These are phyloP conservation scores for Melanomma pulvis-pyrius DNA, from an alignment of 495 filamentous ascomycete genomes.

Conservation along the genomic window DNA sequence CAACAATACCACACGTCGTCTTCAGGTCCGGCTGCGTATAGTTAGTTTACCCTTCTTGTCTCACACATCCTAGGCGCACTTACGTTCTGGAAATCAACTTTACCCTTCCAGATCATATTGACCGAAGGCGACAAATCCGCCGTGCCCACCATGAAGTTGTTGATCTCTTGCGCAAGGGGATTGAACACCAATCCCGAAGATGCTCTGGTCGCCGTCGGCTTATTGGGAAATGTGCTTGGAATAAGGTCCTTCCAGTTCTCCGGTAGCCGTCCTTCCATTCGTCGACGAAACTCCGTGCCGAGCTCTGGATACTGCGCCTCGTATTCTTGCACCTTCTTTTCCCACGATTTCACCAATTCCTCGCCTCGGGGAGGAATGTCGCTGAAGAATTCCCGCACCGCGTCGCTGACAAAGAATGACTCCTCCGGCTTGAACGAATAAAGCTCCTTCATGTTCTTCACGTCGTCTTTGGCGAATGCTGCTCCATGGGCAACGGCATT, in stretches of 20 bases:
- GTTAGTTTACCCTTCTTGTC: background rate
- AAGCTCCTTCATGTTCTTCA: constrained; percentile 27
- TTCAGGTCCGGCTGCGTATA: constrained; percentile 43
- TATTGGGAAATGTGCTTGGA: constrained; percentile 51
- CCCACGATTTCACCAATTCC: constrained; percentile 51
- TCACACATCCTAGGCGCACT: constrained; percentile 11
- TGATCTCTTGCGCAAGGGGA: constrained; percentile 51
- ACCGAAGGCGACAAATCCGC: constrained; percentile 63
- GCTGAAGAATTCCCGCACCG: constrained; percentile 55
- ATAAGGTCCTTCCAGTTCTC: constrained; percentile 10
- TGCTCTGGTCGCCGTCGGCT: constrained; percentile 54
- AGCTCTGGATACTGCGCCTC: constrained; percentile 50
- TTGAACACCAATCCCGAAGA: constrained; percentile 57
- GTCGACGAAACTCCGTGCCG: constrained; percentile 51
- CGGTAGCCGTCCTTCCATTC: constrained; percentile 47
- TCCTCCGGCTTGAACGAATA: constrained; percentile 28
- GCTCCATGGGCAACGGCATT: constrained; percentile 29
- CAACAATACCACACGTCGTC: constrained; percentile 53
- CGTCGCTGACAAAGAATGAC: constrained; percentile 52
- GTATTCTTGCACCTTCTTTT: constrained; percentile 51
- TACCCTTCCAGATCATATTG: constrained; percentile 59
- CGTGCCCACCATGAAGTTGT: constrained; percentile 60
- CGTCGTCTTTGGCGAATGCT: constrained; percentile 27
- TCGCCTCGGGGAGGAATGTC: constrained; percentile 49
- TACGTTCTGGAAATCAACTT: constrained; percentile 58